Evolutionary conservation across 2,329 filamentous ascomycete genomes (phyloP).

Genomic region (Metarhizium anisopliae): DNA sequence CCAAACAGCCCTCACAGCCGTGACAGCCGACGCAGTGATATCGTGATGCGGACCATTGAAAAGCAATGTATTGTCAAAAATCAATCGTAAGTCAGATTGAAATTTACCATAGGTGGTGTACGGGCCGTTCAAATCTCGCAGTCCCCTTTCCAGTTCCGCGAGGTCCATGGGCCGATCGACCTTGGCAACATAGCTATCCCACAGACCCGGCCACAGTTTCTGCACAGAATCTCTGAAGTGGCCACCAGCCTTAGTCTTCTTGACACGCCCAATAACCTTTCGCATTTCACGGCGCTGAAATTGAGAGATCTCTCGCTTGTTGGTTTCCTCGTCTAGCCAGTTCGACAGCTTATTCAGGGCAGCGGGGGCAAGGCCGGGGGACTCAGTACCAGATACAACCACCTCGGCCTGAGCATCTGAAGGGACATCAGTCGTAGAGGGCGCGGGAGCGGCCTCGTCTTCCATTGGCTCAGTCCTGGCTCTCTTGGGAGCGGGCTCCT

Average conservation of each 20-base stretch:
- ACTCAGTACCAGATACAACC: constrained; percentile 5
- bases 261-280: constrained; percentile 62
- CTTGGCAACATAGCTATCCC: constrained; percentile 59
- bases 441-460: constrained; percentile 19
- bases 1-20: constrained; percentile 48
- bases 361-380: constrained; percentile 7
- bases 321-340: constrained; percentile 33
- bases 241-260: constrained; percentile 74
- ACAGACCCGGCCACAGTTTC: constrained; percentile 64
- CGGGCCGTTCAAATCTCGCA: constrained; percentile 50
- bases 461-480: constrained; percentile 59
- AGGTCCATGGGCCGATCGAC: constrained; percentile 79
- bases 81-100: constrained; percentile 63
- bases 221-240: constrained; percentile 74
- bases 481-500: constrained; percentile 67
- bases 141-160: constrained; percentile 67
- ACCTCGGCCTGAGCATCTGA: constrained; percentile 2
- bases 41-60: constrained; percentile 79
- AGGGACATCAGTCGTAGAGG: constrained; percentile 11
- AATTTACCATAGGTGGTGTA: constrained; percentile 68
- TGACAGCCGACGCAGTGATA: constrained; percentile 50
- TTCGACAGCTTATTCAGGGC: constrained; percentile 23
- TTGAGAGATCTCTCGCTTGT: constrained; percentile 43
- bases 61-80: constrained; percentile 66
- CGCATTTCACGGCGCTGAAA: constrained; percentile 54